Conservation (phyloP, 306 rosid species). For the Cucurbita moschata region DNA sequence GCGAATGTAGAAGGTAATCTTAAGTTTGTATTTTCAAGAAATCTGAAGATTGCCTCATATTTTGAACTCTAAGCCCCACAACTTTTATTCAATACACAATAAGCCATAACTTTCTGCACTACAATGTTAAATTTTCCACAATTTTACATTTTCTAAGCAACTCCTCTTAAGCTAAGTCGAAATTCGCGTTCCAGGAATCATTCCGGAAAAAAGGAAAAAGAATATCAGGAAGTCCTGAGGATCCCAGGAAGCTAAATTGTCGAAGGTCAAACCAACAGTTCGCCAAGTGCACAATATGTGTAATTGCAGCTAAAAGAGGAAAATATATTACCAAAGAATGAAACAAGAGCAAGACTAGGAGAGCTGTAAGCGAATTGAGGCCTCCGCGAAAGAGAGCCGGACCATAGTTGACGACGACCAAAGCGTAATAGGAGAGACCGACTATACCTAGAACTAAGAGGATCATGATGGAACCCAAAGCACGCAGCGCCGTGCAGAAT, state of each 20-base stretch:
- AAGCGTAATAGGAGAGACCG: conserved; percentile 44
- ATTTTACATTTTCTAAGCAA: neutral
- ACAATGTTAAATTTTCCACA: neutral
- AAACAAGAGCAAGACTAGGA: conserved; percentile 35
- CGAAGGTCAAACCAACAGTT: neutral
- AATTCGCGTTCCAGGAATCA: neutral
- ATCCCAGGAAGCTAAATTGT: neutral
- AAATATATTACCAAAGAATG: conserved; percentile 41
- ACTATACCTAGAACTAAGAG: conserved; percentile 33
- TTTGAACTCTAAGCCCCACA: neutral
- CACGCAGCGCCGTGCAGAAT: conserved; percentile 42
- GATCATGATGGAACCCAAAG: conserved; percentile 54
- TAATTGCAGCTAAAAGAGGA: neutral
- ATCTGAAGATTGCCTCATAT: neutral
- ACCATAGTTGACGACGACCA: conserved; percentile 43
- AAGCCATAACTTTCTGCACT: neutral
- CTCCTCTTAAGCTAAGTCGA: neutral
- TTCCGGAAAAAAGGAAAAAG: neutral
- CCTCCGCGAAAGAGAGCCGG: conserved; percentile 41
- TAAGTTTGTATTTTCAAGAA: neutral
- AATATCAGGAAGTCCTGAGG: neutral
- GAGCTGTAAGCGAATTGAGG: conserved; percentile 19
- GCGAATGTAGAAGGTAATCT: neutral
- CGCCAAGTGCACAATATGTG: neutral
- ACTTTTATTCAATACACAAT: neutral